Evolutionary conservation across 305 asterid genomes (phyloP), one percentile per base, ranked within the genome.

Genomic region (Rubia balearica): DNA sequence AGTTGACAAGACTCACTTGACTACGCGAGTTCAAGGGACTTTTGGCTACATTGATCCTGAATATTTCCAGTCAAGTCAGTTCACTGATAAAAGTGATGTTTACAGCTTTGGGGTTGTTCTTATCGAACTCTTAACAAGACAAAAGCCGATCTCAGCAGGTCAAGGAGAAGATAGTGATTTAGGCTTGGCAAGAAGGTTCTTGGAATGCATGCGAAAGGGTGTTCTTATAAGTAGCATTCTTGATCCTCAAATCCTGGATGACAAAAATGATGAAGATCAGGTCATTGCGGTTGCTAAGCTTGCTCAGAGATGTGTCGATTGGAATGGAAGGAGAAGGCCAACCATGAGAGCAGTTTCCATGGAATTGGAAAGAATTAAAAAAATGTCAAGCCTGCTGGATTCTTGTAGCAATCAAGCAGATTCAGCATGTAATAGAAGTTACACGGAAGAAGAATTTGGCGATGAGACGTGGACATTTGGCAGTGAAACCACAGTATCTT

Each of bases 11-110:
- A 61, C 66, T 13, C 66, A 61, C 45, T 33, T 61, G 45, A 61
- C 66, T 1, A 61, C 66, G 3, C 66, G 24, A 13, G 66, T 61
- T 14, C 66, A 61, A 19, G 66, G 66, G 21, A 61, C 66, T 33
- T 61, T 61, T 61, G 66, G 66, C 43, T 61, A 61, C 66, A 12
- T 33, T 2, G 66, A 61, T 33, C 66, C 66, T 33, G 66, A 61
- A 16, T 61, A 61, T 16, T 61, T 61, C 45, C 66, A 61, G 66
- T 61, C 66, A 10, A 12, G 41, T 0, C 13, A 60, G 4, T 60
- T 60, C 41, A 60, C 65, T 4, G 41, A 60, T 4, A 30, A 61
- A 33, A 61, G 66, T 19, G 66, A 61, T 61, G 66, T 61, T 33
- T 61, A 61, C 66, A 61, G 66, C 11, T 61, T 61, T 14, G 45